Evolutionary conservation across 1,284 basidiomycete species (phyloP), one percentile per base, ranked within the genome.

Genomic region (Pseudozyma thailandica): DNA sequence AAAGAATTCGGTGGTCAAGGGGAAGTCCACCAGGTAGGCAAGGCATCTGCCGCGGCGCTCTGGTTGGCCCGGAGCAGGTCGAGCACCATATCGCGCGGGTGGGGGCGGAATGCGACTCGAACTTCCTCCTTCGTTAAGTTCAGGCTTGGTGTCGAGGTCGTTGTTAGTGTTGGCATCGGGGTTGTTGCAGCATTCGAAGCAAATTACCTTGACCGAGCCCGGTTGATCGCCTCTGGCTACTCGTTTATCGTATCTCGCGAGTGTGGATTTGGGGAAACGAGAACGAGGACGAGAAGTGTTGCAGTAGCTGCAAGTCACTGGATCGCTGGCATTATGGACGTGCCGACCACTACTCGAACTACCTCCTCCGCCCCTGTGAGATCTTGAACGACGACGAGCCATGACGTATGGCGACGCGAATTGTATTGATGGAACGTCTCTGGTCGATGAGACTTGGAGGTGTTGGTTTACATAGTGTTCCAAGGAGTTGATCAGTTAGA

Each of bases 401-500:
- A 41, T 41, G 21, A 64, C 58, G 45, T 38, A 28, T 54, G 62
- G 50, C 62, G 62, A 41, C 39, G 39, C 20, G 38, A n/a, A n/a
- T n/a, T n/a, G n/a, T n/a, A n/a, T n/a, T n/a, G n/a, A n/a, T n/a
- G n/a, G n/a, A n/a, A n/a, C n/a, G n/a, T n/a, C n/a, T n/a, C n/a
- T n/a, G n/a, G n/a, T n/a, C n/a, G n/a, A n/a, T n/a, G n/a, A n/a
- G n/a, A n/a, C n/a, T n/a, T n/a, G n/a, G n/a, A n/a, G n/a, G n/a
- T n/a, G n/a, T n/a, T n/a, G n/a, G n/a, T n/a, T n/a, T n/a, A n/a
- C n/a, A n/a, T n/a, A n/a, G n/a, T n/a, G n/a, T n/a, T n/a, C n/a
- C n/a, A n/a, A n/a, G n/a, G n/a, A n/a, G n/a, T n/a, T n/a, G n/a
- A n/a, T n/a, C n/a, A n/a, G n/a, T n/a, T n/a, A n/a, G n/a, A n/a